Conservation (phyloP, 345 rosid species). For the Tarenaya hassleriana region DNA sequence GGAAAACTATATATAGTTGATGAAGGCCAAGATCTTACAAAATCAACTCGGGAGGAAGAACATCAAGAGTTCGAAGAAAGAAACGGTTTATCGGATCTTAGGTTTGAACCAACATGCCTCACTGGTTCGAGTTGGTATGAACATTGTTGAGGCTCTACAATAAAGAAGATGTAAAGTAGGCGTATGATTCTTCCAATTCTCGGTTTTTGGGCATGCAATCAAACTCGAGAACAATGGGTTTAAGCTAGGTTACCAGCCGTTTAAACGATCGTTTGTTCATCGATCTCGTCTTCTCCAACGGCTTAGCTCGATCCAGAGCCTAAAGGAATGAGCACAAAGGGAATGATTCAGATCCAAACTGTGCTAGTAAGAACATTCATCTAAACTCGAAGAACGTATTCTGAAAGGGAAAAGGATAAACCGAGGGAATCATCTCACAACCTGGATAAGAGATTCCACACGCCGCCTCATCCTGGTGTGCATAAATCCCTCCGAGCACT, state of each 20-base stretch:
- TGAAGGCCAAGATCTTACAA: constrained; percentile 19
- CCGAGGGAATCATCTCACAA: constrained; percentile 18
- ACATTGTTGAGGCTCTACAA: constrained; percentile 39
- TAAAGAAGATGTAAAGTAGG: neutral
- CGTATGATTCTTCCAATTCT: too few relatives aligned
- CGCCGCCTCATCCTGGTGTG: constrained; percentile 94
- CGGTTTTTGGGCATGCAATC: too few relatives aligned
- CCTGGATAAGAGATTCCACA: constrained; percentile 90
- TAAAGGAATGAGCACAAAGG: constrained; percentile 17
- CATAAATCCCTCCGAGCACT: constrained; percentile 97
- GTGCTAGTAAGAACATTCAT: neutral
- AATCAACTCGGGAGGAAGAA: constrained; percentile 20
- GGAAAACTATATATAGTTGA: too few relatives aligned
- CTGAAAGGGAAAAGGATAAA: neutral
- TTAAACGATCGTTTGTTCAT: constrained; percentile 52
- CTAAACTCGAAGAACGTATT: neutral
- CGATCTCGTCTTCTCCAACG: constrained; percentile 39
- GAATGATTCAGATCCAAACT: neutral
- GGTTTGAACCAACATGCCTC: constrained; percentile 1
- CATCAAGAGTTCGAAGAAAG: too few relatives aligned
- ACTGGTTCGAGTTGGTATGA: constrained; percentile 37
- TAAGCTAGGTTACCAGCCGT: constrained; percentile 42
- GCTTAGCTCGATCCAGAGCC: constrained; percentile 68
- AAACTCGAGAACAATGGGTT: neutral
- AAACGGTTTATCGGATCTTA: too few relatives aligned